Conservation (phyloP, 2,329 filamentous ascomycete genomes). For the Alternaria novae-zelandiae region DNA sequence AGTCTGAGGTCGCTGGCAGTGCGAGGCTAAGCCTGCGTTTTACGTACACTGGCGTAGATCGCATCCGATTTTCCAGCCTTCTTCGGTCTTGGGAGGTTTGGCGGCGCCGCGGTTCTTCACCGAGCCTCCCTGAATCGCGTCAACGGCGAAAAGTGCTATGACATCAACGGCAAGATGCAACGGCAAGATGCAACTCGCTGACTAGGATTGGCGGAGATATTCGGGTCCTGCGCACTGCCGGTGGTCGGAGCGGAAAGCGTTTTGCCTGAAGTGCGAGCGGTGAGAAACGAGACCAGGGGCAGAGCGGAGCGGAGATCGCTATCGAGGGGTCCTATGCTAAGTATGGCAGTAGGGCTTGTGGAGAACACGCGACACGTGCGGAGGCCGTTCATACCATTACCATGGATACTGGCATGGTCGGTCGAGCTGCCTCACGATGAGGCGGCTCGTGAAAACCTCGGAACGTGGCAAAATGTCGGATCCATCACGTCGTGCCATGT, state of each 20-base stretch:
- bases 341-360: slow-evolving; percentile 13
- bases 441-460: not conserved
- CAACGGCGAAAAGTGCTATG: slow-evolving; percentile 18
- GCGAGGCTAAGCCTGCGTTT: slow-evolving; percentile 20
- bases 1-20: slow-evolving; percentile 21
- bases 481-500: not conserved
- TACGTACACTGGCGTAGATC: slow-evolving; percentile 29
- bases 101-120: slow-evolving; percentile 18
- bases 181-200: slow-evolving; percentile 4
- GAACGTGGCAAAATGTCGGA: not conserved
- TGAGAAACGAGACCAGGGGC: slow-evolving; percentile 19
- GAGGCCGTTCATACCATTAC: slow-evolving; percentile 9
- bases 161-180: slow-evolving; percentile 19
- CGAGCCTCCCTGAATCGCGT: slow-evolving; percentile 15
- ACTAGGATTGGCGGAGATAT: slow-evolving; percentile 28
- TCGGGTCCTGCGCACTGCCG: slow-evolving; percentile 16
- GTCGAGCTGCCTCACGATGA: not conserved
- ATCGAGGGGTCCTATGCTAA: slow-evolving; percentile 13
- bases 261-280: slow-evolving; percentile 34
- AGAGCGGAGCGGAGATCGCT: slow-evolving; percentile 33
- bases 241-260: slow-evolving; percentile 31
- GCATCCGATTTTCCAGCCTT: slow-evolving; percentile 16
- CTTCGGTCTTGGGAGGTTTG: slow-evolving; percentile 17
- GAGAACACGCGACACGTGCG: slow-evolving; percentile 25
- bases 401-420: not conserved